Conservation (phyloP, 331 rosid species). For the Ulmus americana region DNA sequence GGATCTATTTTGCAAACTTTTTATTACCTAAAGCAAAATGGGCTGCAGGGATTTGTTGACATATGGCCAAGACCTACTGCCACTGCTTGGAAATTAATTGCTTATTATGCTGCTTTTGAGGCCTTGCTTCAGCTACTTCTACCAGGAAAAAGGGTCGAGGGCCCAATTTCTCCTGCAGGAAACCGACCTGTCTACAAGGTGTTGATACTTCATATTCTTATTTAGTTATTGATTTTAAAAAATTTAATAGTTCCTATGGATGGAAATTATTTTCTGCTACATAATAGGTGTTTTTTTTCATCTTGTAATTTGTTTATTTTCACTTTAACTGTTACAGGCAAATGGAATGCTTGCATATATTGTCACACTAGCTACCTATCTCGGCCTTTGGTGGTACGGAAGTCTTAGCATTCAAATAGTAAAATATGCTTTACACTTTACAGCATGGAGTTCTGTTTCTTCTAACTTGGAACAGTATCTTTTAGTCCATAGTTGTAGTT, state of each 20-base stretch:
- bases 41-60: conserved; percentile 37
- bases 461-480: background rate
- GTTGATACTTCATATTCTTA: background rate
- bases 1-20: conserved; percentile 58
- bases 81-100: conserved; percentile 57
- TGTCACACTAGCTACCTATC: conserved; percentile 61
- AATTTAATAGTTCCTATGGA: background rate
- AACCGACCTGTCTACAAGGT: conserved; percentile 90
- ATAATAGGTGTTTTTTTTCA: background rate
- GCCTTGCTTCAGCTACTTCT: conserved; percentile 82
- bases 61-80: conserved; percentile 78
- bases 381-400: conserved; percentile 82
- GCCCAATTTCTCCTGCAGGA: conserved; percentile 80
- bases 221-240: background rate
- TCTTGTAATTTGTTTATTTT: background rate
- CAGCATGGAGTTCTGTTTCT: background rate
- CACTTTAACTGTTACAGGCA: conserved; percentile 45
- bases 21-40: conserved; percentile 40
- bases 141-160: conserved; percentile 66
- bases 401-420: conserved; percentile 4
- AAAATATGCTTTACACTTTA: background rate
- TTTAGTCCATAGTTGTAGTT: background rate
- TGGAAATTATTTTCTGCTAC: background rate
- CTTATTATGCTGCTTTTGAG: conserved; percentile 58
- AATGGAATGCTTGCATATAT: conserved; percentile 73